Conservation (phyloP, 1,139 yeast species). For the Yamadazyma sp. region DNA sequence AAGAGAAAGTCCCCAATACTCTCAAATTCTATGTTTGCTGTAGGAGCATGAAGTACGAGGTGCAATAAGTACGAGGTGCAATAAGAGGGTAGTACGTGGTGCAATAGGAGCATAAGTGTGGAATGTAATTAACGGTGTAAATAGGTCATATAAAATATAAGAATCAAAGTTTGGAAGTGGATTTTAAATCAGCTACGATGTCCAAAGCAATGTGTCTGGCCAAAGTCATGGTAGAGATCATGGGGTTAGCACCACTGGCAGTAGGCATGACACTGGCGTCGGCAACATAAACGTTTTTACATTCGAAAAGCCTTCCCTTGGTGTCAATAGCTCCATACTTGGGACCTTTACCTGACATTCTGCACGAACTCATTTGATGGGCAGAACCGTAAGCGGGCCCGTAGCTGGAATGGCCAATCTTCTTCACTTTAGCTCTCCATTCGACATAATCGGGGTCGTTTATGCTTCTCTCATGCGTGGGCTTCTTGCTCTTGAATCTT, state of each 20-base stretch:
- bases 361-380: constrained; percentile 61
- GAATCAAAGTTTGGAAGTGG: constrained; percentile 23
- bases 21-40: constrained; percentile 45
- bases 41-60: constrained; percentile 39
- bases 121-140: too few species aligned
- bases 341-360: constrained; percentile 54
- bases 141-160: neutral
- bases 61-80: too few species aligned
- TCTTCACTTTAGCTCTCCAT: constrained; percentile 40
- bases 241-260: constrained; percentile 63
- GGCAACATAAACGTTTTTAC: constrained; percentile 53
- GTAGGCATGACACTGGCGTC: constrained; percentile 60
- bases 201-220: constrained; percentile 39
- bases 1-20: constrained; percentile 32
- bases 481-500: constrained; percentile 38
- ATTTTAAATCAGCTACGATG: constrained; percentile 34
- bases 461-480: constrained; percentile 41
- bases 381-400: constrained; percentile 50
- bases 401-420: constrained; percentile 26
- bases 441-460: constrained; percentile 46
- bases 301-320: constrained; percentile 52
- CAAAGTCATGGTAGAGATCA: constrained; percentile 44
- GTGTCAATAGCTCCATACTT: constrained; percentile 48
- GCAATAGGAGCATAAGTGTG: too few species aligned
- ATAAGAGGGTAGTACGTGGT: too few species aligned